phyloP scores from a whole-genome alignment of 176 grass and related monocot species.

The Hsuehochloa calcarea region DNA sequence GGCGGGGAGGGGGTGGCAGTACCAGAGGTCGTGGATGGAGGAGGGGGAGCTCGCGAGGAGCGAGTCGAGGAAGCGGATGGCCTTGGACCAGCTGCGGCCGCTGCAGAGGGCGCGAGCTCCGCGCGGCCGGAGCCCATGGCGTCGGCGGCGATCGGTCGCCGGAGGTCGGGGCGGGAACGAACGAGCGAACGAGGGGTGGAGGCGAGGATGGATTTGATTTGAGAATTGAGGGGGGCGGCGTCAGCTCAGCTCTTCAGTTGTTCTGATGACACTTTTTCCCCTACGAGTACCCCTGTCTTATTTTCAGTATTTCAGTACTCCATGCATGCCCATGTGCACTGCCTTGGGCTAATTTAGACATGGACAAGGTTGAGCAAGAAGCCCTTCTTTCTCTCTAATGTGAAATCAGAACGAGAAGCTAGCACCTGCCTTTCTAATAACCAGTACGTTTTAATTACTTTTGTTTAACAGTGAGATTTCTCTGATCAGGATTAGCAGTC shows the following conservation, averaged over 20 bases:
- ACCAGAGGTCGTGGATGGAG: conserved; percentile 97
- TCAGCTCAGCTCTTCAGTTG: no score
- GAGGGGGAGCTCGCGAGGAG: conserved; percentile 63
- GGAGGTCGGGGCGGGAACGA: conserved; percentile 5
- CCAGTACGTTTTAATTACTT: neutral
- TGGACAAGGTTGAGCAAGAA: neutral
- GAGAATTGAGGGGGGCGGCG: conserved; percentile 38
- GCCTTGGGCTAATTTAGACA: neutral
- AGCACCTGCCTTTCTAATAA: neutral
- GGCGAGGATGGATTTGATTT: conserved; percentile 41
- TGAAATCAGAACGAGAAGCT: neutral
- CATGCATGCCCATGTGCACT: neutral
- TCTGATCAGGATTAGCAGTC: no score
- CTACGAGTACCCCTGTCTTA: neutral
- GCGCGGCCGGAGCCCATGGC: conserved; percentile 60
- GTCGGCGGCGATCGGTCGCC: conserved; percentile 31
- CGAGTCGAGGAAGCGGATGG: conserved; percentile 83
- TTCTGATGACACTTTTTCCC: neutral
- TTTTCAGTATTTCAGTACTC: neutral
- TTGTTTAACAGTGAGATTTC: neutral
- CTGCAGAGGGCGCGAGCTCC: conserved; percentile 83
- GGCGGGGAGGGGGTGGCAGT: neutral
- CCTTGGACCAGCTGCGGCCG: conserved; percentile 89
- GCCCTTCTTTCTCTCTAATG: neutral
- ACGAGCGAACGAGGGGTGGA: conserved; percentile 30